Base-by-base conservation (phyloP, 495 filamentous ascomycete genomes). In the Neurospora sp. region DNA sequence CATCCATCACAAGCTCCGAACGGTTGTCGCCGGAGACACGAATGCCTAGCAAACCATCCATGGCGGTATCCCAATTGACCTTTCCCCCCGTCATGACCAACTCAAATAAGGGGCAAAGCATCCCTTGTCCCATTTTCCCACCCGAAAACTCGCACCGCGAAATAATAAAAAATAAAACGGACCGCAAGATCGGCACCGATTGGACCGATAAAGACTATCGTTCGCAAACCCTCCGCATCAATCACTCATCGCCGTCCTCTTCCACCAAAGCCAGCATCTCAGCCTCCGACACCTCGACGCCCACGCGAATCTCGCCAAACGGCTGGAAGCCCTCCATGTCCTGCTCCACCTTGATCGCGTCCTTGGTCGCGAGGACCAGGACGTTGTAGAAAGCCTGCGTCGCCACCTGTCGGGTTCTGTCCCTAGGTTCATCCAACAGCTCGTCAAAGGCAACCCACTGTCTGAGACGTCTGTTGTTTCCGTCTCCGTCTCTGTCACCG, bases 301-400 rank as follows among this genome's bases (percentile, higher is more conserved):
- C 79, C 27, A 85, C 70, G 41, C 77, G 81, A 72, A 86, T 84
- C 0, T 44, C 70, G 9, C 83, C 84, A 70, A 85, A 85, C 5
- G 82, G 76, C 44, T 75, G 53, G 9, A 71, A 44, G 22, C 72
- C 72, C 68, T 77, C 73, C 20, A 75, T 82, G 2, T 86, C 82
- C 76, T 92, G 91, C 75, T 82, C 76, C 3, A 91, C 86, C 40
- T 80, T 76, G 48, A 92, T 75, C 69, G 88, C 76, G 1, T 84
- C 85, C 82, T 89, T 92, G 11, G 89, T 93, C 11, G 87, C 90
- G 9, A 95, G 88, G 20, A 87, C 84, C 18, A 96, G 86, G 14
- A 89, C 85, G 81, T 95, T 90, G 80, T 92, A 87, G 73, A 96
- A 85, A 1, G 86, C 93, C 76, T 94, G 91, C 10, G 90, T 90